Conservation (phyloP, 1,284 basidiomycete genomes). For the Ganoderma multipileum region DNA sequence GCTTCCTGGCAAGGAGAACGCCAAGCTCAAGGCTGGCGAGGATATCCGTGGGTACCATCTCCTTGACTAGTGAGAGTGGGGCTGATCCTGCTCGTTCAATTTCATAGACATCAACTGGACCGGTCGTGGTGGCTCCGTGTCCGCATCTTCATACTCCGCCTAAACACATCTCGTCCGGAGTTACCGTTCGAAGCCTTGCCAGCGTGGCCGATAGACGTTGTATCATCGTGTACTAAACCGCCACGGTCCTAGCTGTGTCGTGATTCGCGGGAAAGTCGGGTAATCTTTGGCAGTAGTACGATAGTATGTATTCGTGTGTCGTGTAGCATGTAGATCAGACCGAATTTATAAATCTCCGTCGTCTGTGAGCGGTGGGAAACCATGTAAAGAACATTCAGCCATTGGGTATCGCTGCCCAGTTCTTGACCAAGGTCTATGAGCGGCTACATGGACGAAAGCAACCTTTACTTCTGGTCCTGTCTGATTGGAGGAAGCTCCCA, state of each 20-base stretch:
- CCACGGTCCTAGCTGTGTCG: constrained; percentile 14
- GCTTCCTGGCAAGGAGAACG: constrained; percentile 88
- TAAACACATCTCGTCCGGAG: constrained; percentile 48
- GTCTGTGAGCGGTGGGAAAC: not conserved
- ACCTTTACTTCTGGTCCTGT: constrained; percentile 39
- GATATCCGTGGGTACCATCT: constrained; percentile 78
- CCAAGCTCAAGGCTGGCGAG: constrained; percentile 78
- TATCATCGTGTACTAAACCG: constrained; percentile 8
- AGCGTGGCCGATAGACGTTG: constrained; percentile 18
- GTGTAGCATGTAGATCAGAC: constrained; percentile 26
- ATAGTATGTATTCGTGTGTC: constrained; percentile 22
- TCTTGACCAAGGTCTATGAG: not conserved
- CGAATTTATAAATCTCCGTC: not conserved
- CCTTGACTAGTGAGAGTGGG: constrained; percentile 14
- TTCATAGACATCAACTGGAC: constrained; percentile 87
- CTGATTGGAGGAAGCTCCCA: constrained; percentile 88
- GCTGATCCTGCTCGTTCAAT: constrained; percentile 15
- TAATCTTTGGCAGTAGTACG: constrained; percentile 18
- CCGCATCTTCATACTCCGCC: constrained; percentile 91
- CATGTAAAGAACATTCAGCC: not conserved
- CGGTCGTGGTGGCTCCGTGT: constrained; percentile 92
- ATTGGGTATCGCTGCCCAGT: not conserved
- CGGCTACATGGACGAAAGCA: not conserved
- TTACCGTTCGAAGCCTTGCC: constrained; percentile 4
- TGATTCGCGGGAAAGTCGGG: constrained; percentile 13